Conservation (phyloP, 768 basidiomycete genomes). For the Leucocoprinus leucothites region DNA sequence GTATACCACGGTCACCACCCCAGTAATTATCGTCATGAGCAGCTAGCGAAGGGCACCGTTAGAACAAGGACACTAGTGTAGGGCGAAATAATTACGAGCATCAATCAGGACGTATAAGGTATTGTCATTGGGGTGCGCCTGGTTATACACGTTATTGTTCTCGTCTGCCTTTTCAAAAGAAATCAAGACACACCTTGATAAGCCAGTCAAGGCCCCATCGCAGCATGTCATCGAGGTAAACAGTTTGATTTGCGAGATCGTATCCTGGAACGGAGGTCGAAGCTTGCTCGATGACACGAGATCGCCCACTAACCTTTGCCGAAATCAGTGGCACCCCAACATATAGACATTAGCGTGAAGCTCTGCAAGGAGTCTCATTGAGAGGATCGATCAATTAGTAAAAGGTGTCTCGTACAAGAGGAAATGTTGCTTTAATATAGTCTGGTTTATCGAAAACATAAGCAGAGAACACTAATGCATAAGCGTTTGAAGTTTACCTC, state of each 20-base stretch:
- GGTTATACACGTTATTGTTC: conserved; percentile 4
- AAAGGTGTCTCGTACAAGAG: conserved; percentile 51
- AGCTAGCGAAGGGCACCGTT: conserved; percentile 19
- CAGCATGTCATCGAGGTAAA: conserved; percentile 88
- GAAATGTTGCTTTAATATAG: conserved; percentile 86
- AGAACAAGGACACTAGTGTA: conserved; percentile 4
- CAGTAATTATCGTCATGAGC: conserved; percentile 79
- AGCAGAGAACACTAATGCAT: neutral
- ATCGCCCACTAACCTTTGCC: conserved; percentile 55
- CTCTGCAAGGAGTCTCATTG: conserved; percentile 39
- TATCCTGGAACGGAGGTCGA: conserved; percentile 49
- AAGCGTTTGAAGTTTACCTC: conserved; percentile 54
- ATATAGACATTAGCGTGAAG: conserved; percentile 81
- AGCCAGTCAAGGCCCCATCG: conserved; percentile 93
- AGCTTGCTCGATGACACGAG: conserved; percentile 1
- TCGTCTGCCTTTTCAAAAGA: neutral
- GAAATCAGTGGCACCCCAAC: conserved; percentile 87
- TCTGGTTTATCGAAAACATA: conserved; percentile 38
- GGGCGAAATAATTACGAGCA: conserved; percentile 36
- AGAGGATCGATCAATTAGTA: neutral
- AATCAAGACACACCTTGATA: conserved; percentile 58
- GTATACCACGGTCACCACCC: conserved; percentile 83
- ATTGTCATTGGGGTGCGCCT: conserved; percentile 78
- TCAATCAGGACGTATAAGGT: conserved; percentile 80
- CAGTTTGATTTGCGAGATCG: conserved; percentile 81